Conservation (phyloP, 2,329 filamentous ascomycete species). For the Pseudocercospora eumusae region DNA sequence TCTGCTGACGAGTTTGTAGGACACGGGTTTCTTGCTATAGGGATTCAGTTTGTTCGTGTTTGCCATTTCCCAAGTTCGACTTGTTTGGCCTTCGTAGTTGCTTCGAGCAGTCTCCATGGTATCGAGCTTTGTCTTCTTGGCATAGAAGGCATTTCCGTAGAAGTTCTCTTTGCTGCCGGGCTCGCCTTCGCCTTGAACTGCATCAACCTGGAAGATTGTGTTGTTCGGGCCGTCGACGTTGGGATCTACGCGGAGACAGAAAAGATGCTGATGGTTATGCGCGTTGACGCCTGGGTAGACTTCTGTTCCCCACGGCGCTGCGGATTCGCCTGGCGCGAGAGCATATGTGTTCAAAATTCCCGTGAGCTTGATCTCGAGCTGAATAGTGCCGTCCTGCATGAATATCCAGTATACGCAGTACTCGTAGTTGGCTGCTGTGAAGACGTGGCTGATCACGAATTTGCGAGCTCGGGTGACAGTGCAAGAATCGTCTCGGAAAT, state of each 20-base stretch:
- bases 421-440: slow-evolving; percentile 95
- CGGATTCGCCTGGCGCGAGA: slow-evolving; percentile 77
- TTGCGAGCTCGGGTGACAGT: slow-evolving; percentile 85
- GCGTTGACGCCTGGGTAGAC: slow-evolving; percentile 91
- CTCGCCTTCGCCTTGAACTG: slow-evolving; percentile 67
- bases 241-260: slow-evolving; percentile 84
- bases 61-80: slow-evolving; percentile 85
- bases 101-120: slow-evolving; percentile 69
- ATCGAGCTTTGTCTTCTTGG: slow-evolving; percentile 75
- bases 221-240: slow-evolving; percentile 85
- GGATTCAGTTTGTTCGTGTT: slow-evolving; percentile 84
- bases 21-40: slow-evolving; percentile 79
- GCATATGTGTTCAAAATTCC: slow-evolving; percentile 91
- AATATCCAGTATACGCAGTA: slow-evolving; percentile 87
- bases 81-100: slow-evolving; percentile 78
- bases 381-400: slow-evolving; percentile 87
- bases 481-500: slow-evolving; percentile 86
- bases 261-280: slow-evolving; percentile 94
- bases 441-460: slow-evolving; percentile 85
- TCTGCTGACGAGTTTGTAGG: slow-evolving; percentile 86
- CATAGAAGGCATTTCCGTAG: slow-evolving; percentile 89
- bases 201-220: slow-evolving; percentile 81
- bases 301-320: slow-evolving; percentile 84
- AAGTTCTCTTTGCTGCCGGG: slow-evolving; percentile 80
- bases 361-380: slow-evolving; percentile 85